Conservation (phyloP, 2,329 filamentous ascomycete species). For the Daldinia sp. region DNA sequence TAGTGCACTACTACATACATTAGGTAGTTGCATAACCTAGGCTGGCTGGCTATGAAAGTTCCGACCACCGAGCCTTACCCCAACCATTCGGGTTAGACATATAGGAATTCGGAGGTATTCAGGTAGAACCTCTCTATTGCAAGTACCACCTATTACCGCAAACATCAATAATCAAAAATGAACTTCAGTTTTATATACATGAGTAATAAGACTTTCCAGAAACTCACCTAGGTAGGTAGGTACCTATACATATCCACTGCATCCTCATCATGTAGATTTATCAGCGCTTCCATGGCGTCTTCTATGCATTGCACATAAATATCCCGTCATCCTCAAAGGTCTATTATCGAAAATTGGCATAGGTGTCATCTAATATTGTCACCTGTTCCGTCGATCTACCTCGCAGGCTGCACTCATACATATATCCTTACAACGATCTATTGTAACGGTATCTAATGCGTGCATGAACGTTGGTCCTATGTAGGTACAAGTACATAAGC, state of each 20-base stretch:
- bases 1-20: no score
- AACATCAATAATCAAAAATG: no score
- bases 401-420: conserved; percentile 26
- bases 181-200: no score
- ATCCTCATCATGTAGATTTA: no score
- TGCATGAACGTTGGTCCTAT: conserved; percentile 19
- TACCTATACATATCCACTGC: no score
- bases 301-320: no score
- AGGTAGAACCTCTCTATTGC: no score
- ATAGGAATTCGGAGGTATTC: no score
- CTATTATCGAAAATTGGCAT: background rate
- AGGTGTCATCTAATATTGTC: conserved; percentile 6
- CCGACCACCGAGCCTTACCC: conserved; percentile 22
- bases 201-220: no score
- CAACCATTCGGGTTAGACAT: conserved; percentile 16
- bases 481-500: background rate
- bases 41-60: conserved; percentile 6
- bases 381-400: conserved; percentile 21
- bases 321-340: background rate
- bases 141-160: no score
- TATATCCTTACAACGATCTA: conserved; percentile 13
- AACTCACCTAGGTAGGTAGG: no score
- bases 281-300: no score
- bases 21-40: conserved; percentile 1
- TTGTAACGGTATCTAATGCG: conserved; percentile 1